Evolutionary conservation across 2,329 filamentous ascomycete species (phyloP).

Genomic region (Sporothrix schenckii): DNA sequence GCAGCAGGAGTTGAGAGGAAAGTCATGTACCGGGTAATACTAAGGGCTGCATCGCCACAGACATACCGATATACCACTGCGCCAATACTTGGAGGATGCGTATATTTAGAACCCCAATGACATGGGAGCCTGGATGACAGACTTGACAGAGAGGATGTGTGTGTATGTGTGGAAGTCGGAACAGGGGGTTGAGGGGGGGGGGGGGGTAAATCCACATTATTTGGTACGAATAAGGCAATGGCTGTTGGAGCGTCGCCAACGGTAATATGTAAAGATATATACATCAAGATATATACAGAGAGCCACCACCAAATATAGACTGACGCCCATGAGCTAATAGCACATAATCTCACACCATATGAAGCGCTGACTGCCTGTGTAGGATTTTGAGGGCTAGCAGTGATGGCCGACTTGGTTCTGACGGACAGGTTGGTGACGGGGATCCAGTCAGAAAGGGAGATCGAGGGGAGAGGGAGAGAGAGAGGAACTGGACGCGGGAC

Average conservation of each 20-base stretch:
- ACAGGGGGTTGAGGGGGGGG: too few relatives aligned
- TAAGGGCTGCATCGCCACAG: background rate
- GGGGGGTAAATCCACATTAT: too few relatives aligned
- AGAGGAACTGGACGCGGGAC: background rate
- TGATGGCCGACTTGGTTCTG: background rate
- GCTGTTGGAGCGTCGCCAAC: background rate
- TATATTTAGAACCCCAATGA: background rate
- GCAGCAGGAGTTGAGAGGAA: background rate
- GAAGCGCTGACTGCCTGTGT: background rate
- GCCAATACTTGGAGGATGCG: background rate
- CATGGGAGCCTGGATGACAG: background rate
- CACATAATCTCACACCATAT: background rate
- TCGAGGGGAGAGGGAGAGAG: background rate
- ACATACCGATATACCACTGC: background rate
- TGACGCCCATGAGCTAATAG: background rate
- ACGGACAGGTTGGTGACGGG: background rate
- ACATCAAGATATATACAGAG: background rate
- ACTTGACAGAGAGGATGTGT: too few relatives aligned
- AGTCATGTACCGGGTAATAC: slow-evolving; percentile 18
- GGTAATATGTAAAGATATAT: background rate
- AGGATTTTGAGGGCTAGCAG: background rate
- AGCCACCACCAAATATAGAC: background rate
- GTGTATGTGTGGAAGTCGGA: too few relatives aligned
- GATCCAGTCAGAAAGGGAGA: background rate
- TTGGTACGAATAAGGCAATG: background rate